A percentile compares a stretch with the other conserved stretches of the same genome.
Conservation (phyloP, 2,329 filamentous ascomycete genomes). For the Thermothelomyces thermophilus region DNA sequence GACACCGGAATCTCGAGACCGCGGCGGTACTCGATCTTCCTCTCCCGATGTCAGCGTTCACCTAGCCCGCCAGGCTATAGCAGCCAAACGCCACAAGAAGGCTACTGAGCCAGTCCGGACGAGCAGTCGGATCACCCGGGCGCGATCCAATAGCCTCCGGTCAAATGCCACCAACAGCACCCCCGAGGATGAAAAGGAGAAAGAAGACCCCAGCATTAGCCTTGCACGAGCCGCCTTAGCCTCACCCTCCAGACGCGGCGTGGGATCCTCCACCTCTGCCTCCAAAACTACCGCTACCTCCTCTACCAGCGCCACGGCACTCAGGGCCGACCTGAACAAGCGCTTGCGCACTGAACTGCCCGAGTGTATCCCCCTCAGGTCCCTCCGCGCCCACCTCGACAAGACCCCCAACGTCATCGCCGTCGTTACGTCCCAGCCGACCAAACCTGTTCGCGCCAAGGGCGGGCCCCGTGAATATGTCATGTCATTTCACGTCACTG, state of each 20-base stretch:
- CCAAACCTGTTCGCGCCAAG: slow-evolving; percentile 48
- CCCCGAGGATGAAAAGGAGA: slow-evolving; percentile 22
- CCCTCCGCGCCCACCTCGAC: slow-evolving; percentile 43
- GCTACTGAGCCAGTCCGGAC: slow-evolving; percentile 16
- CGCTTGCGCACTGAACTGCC: slow-evolving; percentile 44
- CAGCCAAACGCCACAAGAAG: slow-evolving; percentile 17
- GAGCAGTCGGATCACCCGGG: slow-evolving; percentile 24
- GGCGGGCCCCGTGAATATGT: slow-evolving; percentile 53
- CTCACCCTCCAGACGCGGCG: slow-evolving; percentile 24
- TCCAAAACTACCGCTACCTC: neutral
- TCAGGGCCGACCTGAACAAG: slow-evolving; percentile 42
- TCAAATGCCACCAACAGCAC: slow-evolving; percentile 22
- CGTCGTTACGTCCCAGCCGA: slow-evolving; percentile 45
- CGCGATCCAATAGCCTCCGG: slow-evolving; percentile 26
- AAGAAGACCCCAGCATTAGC: slow-evolving; percentile 27
- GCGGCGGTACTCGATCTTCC: neutral
- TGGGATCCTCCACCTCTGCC: neutral
- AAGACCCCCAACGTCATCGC: slow-evolving; percentile 47
- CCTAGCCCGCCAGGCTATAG: slow-evolving; percentile 24
- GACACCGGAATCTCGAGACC: neutral
- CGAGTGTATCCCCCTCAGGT: slow-evolving; percentile 47
- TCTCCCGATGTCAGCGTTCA: slow-evolving; percentile 25
- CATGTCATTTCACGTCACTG: slow-evolving; percentile 51
- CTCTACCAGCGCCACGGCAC: slow-evolving; percentile 21
- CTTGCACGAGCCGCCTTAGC: slow-evolving; percentile 29